Base-by-base conservation (phyloP, 768 basidiomycete species). In the Amanita muscaria region DNA sequence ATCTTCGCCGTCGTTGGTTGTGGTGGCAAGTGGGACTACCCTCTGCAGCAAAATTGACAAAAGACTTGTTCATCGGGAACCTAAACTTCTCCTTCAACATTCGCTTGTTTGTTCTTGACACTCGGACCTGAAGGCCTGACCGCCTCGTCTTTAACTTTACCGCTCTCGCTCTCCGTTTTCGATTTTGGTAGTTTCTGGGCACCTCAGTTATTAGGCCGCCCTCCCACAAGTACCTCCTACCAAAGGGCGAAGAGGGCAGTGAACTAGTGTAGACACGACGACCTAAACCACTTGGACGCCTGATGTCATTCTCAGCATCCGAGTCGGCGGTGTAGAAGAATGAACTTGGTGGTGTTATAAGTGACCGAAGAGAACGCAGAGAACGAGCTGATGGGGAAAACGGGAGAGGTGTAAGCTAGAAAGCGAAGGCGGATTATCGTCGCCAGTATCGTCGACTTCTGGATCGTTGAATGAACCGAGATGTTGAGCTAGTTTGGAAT, bases 281-380 rank as follows among this genome's bases (percentile, higher is more conserved):
- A n/a, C n/a, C n/a, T n/a, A n/a, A n/a, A n/a, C n/a, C n/a, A n/a
- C 71, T 73, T 5, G 71, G 71, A 34, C 66, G 52, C 22, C 71
- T 67, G 42, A 73, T 73, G 24, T 73, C 69, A 37, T 29, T 6
- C 12, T 69, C 67, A 3, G 31, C 41, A 22, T 42, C 41, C 21
- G 31, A 42, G 14, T 42, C 41, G n/a, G 59, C 58, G 4, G 14
- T 23, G 12, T 32, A 33, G 30, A 29, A 6, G 27, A 29, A 42
- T 21, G 25, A 14, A 29, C 40, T 33, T 7, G 29, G 30, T 12
- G 40, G 40, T 14, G 40, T 31, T 11, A 27, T 4, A 18, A 22
- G 37, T 23, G 38, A 23, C 11, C 38, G 38, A n/a, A 24, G 38
- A 3, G 42, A 12, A 5, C 16, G 42, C 12, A 29, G 37, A 9